These are phyloP conservation scores for Leccinellum albellum DNA, from an alignment of 768 basidiomycete genomes.

Conservation along the genomic window DNA sequence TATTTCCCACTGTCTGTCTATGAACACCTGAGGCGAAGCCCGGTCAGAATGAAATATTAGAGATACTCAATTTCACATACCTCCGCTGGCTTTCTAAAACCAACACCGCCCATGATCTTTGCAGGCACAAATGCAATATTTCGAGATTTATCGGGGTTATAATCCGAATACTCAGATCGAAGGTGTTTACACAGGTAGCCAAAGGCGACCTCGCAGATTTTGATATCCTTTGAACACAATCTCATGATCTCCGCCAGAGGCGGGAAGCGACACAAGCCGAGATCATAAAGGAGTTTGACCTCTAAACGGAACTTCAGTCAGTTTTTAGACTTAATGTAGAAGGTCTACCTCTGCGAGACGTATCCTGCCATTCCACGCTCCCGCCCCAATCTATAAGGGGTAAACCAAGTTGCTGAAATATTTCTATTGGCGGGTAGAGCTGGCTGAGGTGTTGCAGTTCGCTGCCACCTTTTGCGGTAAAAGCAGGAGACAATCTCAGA, in stretches of 20 bases:
- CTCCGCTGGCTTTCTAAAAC: too few relatives aligned
- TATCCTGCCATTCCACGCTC: constrained; percentile 58
- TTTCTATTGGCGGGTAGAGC: constrained; percentile 77
- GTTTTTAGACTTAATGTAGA: neutral
- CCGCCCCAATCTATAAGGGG: constrained; percentile 83
- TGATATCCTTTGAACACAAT: constrained; percentile 5
- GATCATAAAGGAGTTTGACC: neutral
- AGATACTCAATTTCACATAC: too few relatives aligned
- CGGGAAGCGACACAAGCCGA: neutral
- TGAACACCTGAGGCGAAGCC: too few relatives aligned
- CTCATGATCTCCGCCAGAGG: neutral
- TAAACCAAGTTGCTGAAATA: constrained; percentile 62
- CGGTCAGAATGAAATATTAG: too few relatives aligned
- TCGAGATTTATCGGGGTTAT: constrained; percentile 50
- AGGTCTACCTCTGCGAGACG: neutral
- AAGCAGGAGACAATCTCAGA: too few relatives aligned
- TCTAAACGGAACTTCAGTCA: neutral
- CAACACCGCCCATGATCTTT: too few relatives aligned
- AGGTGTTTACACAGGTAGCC: constrained; percentile 64
- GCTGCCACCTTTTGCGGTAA: too few relatives aligned
- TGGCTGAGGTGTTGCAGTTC: constrained; percentile 19
- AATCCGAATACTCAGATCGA: neutral
- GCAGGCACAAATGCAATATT: constrained; percentile 27
- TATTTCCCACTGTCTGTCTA: too few relatives aligned
- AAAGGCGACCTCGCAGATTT: constrained; percentile 54